phyloP scores from a whole-genome alignment of 345 rosid species.

The Lepidium sativum region DNA sequence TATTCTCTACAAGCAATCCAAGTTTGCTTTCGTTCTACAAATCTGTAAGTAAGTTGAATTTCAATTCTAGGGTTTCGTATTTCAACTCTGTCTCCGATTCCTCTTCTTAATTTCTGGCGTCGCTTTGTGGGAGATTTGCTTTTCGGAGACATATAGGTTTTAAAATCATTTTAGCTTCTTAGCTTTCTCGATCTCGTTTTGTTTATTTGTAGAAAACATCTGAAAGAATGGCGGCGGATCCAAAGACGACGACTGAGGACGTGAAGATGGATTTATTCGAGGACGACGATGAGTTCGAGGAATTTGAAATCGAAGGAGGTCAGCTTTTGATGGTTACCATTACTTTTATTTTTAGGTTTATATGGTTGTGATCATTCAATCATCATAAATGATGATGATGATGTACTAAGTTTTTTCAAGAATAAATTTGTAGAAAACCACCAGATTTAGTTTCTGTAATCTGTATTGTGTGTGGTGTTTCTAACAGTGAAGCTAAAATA shows the following conservation, averaged over 20 bases:
- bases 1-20: not conserved
- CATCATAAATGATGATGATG: no score
- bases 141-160: no score
- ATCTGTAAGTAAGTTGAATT: not conserved
- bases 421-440: not conserved
- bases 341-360: not conserved
- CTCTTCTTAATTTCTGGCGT: not conserved
- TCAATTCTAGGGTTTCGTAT: not conserved
- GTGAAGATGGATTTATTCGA: constrained; percentile 89
- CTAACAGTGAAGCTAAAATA: no score
- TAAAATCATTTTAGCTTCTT: constrained; percentile 10
- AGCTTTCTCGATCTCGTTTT: constrained; percentile 9
- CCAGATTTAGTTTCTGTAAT: not conserved
- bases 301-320: constrained; percentile 66
- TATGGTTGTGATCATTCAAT: not conserved
- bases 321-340: not conserved
- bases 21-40: not conserved
- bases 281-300: constrained; percentile 95
- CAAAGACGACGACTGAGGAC: constrained; percentile 27
- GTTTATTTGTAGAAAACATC: constrained; percentile 21
- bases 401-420: not conserved
- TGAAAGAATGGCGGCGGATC: constrained; percentile 42
- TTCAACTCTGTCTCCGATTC: not conserved
- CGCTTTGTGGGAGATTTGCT: constrained; percentile 17
- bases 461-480: no score